Evolutionary conservation across 75 land plant genomes (phyloP).

Genomic region (Pinus albicaulis): DNA sequence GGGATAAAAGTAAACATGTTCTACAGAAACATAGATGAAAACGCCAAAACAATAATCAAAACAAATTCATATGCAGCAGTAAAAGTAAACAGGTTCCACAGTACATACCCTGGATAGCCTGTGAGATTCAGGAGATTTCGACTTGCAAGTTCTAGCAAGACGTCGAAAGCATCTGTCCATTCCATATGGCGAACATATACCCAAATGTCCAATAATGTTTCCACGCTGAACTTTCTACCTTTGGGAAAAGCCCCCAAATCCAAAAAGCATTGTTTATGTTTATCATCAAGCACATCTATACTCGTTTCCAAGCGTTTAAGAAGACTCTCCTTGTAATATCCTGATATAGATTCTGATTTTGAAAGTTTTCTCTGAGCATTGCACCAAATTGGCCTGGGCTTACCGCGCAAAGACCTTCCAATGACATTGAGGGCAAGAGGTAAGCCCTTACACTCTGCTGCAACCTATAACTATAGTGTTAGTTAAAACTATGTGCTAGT

Average conservation of each 20-base stretch:
- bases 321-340: slow-evolving; percentile 39
- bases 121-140: slow-evolving; percentile 46
- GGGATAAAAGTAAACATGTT: no score
- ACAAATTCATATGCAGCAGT: no score
- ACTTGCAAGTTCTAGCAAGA: slow-evolving; percentile 49
- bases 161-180: slow-evolving; percentile 48
- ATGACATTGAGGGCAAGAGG: slow-evolving; percentile 70
- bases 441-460: slow-evolving; percentile 54
- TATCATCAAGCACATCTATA: slow-evolving; percentile 22
- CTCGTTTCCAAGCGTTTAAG: slow-evolving; percentile 47
- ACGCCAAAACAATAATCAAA: neutral
- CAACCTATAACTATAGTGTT: slow-evolving; percentile 15
- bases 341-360: slow-evolving; percentile 36
- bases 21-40: no score
- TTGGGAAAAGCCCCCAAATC: slow-evolving; percentile 64
- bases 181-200: slow-evolving; percentile 46
- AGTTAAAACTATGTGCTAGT: no score
- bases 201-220: slow-evolving; percentile 58
- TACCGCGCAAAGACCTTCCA: slow-evolving; percentile 45
- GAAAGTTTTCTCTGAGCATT: slow-evolving; percentile 41
- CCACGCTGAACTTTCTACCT: slow-evolving; percentile 52
- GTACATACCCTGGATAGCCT: neutral
- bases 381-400: slow-evolving; percentile 38
- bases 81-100: no score
- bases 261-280: slow-evolving; percentile 51